Evolutionary conservation across 306 rosid genomes (phyloP), one percentile per base, ranked within the genome.

Genomic region (Lablab purpureus): DNA sequence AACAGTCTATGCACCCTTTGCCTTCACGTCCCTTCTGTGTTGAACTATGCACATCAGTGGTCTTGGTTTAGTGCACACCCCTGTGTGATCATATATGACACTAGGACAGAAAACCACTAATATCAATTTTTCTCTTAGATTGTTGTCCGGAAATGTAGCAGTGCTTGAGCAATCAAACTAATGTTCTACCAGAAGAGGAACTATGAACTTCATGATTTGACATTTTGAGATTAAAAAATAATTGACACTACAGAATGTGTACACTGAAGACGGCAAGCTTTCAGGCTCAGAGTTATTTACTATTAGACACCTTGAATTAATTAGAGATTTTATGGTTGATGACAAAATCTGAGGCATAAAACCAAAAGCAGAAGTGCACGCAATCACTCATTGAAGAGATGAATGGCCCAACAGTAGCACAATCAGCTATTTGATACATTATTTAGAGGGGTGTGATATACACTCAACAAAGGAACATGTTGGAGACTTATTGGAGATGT

Each of bases 401-500:
- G 63, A 76, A 41, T 60, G 43, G 11, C 14, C 49, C 22, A 83
- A 8, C 30, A 36, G 9, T 30, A 69, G 56, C 74, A 60, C 25
- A 45, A 70, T 52, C 67, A 71, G 65, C 71, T 64, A 43, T 82
- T 67, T 43, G 43, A 54, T 12, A 47, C 56, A 28, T 65, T 34
- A 65, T 74, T 74, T 27, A 52, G 68, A 65, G 60, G 65, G 75
- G 30, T 67, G 72, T 34, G 67, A 67, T 49, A 60, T 66, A 55
- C 23, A 30, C 50, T 37, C 65, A 21, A 59, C 36, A 37, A 77
- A 83, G n/a, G 67, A 74, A 36, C 60, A 83, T 83, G 60, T 65
- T 71, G 52, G 80, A 78, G 18, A 66, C 40, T 55, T 72, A 83
- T 54, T 72, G 83, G 76, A 83, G 83, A 78, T 72, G 72, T 66